Evolutionary conservation across 2,329 filamentous ascomycete genomes (phyloP).

Genomic region (Botrytis paeoniae): DNA sequence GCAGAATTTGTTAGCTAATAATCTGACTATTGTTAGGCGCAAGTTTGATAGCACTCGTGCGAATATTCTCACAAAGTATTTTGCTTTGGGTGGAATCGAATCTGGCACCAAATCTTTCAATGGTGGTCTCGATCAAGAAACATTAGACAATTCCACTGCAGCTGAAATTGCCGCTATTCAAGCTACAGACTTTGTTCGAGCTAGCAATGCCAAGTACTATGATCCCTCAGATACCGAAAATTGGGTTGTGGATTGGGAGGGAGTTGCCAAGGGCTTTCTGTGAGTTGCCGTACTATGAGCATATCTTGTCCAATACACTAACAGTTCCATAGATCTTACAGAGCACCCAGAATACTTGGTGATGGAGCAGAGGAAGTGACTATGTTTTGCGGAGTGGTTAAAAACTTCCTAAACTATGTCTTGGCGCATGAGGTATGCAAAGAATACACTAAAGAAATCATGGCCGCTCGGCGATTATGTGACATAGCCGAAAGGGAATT

Average conservation of each 20-base stretch:
- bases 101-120: conserved; percentile 59
- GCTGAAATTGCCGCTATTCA: conserved; percentile 62
- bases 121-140: conserved; percentile 55
- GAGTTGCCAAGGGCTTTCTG: conserved; percentile 75
- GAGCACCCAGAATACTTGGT: conserved; percentile 54
- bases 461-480: conserved; percentile 64
- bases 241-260: conserved; percentile 79
- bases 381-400: conserved; percentile 64
- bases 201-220: conserved; percentile 48
- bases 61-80: conserved; percentile 73
- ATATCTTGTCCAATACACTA: conserved; percentile 17
- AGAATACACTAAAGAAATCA: conserved; percentile 69
- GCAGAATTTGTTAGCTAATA: neutral
- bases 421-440: conserved; percentile 81
- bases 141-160: conserved; percentile 59
- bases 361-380: conserved; percentile 54
- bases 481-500: conserved; percentile 65
- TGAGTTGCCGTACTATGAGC: conserved; percentile 43
- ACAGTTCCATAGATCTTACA: conserved; percentile 47
- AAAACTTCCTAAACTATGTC: conserved; percentile 87
- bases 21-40: conserved; percentile 48
- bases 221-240: conserved; percentile 48
- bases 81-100: conserved; percentile 79
- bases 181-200: conserved; percentile 58
- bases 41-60: conserved; percentile 64